Conservation (phyloP, 2,329 filamentous ascomycete species). For the Rugonectria rugulosa region DNA sequence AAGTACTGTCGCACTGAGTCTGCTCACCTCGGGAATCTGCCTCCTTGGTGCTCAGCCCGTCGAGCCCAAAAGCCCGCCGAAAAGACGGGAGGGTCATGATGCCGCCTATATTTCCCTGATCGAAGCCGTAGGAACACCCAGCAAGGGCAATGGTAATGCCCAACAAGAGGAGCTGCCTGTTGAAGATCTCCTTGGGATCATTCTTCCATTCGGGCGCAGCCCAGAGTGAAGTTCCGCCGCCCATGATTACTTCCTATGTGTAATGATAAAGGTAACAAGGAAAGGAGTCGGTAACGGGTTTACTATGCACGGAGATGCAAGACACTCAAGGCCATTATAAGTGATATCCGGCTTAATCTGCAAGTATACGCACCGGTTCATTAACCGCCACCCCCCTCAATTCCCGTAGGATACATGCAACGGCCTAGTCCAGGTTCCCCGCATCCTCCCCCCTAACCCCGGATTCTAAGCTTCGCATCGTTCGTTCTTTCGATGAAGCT, state of each 20-base stretch:
- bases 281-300: too few species aligned
- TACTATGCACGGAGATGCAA: too few species aligned
- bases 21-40: constrained; percentile 7
- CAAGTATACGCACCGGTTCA: not conserved
- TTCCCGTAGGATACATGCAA: constrained; percentile 6
- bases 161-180: constrained; percentile 2
- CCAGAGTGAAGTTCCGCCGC: constrained; percentile 19
- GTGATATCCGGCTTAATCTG: too few species aligned
- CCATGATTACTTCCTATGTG: constrained; percentile 10
- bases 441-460: not conserved
- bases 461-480: not conserved
- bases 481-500: constrained; percentile 5
- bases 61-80: constrained; percentile 15
- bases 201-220: constrained; percentile 20
- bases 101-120: constrained; percentile 16
- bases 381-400: not conserved
- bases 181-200: constrained; percentile 19
- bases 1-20: too few species aligned
- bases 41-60: not conserved
- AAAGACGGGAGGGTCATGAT: constrained; percentile 16
- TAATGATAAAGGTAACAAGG: too few species aligned
- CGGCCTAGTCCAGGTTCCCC: constrained; percentile 6
- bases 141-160: constrained; percentile 11
- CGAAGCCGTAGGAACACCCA: constrained; percentile 13
- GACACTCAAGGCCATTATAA: too few species aligned